Evolutionary conservation across 768 basidiomycete genomes (phyloP).

Genomic region (Gloeopeniophorella convolvens): DNA sequence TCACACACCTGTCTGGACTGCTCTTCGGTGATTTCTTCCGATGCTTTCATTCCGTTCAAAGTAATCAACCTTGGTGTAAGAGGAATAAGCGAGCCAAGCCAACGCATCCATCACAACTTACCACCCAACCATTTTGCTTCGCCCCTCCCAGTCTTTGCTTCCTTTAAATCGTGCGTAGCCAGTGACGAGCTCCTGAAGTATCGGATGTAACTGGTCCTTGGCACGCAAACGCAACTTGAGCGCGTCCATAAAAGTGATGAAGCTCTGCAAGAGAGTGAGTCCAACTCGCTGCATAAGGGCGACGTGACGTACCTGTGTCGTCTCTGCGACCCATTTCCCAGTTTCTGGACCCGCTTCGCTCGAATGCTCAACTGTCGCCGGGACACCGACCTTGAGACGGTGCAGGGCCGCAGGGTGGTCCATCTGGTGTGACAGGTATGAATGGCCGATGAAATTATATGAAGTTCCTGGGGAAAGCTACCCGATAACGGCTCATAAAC

Average conservation of each 20-base stretch:
- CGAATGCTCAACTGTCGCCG: slow-evolving; percentile 94
- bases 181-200: slow-evolving; percentile 91
- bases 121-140: slow-evolving; percentile 92
- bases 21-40: slow-evolving; percentile 93
- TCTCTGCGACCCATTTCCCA: slow-evolving; percentile 96
- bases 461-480: slow-evolving; percentile 1
- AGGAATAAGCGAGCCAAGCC: background rate
- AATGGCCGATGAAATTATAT: background rate
- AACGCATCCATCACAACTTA: slow-evolving; percentile 30
- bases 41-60: slow-evolving; percentile 94
- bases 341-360: slow-evolving; percentile 89
- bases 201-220: slow-evolving; percentile 93
- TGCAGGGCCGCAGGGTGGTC: slow-evolving; percentile 91
- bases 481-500: slow-evolving; percentile 85
- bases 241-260: slow-evolving; percentile 99
- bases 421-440: slow-evolving; percentile 47
- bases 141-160: slow-evolving; percentile 94
- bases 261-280: slow-evolving; percentile 50
- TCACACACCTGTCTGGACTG: slow-evolving; percentile 81
- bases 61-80: slow-evolving; percentile 72
- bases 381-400: slow-evolving; percentile 85
- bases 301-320: slow-evolving; percentile 66
- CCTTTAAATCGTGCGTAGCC: slow-evolving; percentile 93
- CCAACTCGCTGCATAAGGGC: background rate
- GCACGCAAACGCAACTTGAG: slow-evolving; percentile 89